Conservation (phyloP, 305 asterid species). For the Petunia hybrid region DNA sequence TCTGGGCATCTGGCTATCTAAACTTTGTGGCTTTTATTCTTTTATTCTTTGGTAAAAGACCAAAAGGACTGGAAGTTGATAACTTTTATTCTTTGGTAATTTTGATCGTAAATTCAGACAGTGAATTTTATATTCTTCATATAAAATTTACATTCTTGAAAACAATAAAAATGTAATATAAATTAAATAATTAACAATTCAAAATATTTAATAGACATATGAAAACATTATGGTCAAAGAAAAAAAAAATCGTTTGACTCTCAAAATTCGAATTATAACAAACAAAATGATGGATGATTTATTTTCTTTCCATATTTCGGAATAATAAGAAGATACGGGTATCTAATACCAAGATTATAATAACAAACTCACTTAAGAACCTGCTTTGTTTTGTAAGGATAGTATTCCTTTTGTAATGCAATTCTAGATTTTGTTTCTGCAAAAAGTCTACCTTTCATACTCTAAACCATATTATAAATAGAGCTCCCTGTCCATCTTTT, state of each 20-base stretch:
- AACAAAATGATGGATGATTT: background rate
- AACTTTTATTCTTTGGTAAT: background rate
- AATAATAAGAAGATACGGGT: background rate
- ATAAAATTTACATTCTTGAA: too few species aligned
- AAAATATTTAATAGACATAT: too few species aligned
- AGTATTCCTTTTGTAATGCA: too few species aligned
- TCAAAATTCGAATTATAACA: too few species aligned
- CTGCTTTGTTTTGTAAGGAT: background rate
- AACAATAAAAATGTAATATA: too few species aligned
- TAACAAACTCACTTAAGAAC: background rate
- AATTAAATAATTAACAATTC: too few species aligned
- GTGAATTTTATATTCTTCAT: too few species aligned
- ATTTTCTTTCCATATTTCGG: background rate
- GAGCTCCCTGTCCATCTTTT: background rate
- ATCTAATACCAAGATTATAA: background rate
- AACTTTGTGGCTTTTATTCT: background rate
- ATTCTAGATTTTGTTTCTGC: background rate
- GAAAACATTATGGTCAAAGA: too few species aligned
- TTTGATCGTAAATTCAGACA: background rate
- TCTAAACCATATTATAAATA: constrained; percentile 23
- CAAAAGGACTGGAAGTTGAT: background rate
- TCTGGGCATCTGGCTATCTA: background rate
- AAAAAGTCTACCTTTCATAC: background rate
- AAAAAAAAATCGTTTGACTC: too few species aligned
- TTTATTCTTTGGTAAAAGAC: background rate